Percentiles rank a stretch among this genome's conserved stretches.
phyloP scores from a whole-genome alignment of 495 filamentous ascomycete genomes.

The Parachaetomium inaequale region DNA sequence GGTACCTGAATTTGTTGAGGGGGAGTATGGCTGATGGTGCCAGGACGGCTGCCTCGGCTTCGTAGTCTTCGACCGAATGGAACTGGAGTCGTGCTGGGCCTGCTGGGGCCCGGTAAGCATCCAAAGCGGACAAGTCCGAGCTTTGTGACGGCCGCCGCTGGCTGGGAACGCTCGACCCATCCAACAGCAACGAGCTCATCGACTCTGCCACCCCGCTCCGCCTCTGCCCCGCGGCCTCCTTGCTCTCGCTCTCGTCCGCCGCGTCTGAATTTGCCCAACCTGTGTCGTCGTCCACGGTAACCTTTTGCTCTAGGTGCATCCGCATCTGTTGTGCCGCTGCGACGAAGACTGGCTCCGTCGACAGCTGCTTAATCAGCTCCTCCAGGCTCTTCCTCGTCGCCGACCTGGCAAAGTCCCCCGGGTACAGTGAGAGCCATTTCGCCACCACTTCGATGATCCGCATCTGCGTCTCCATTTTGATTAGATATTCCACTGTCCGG shows the following conservation, averaged over 20 bases:
- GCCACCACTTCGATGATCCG: conserved; percentile 78
- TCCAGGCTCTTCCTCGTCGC: conserved; percentile 65
- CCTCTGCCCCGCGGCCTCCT: conserved; percentile 22
- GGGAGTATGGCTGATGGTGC: conserved; percentile 56
- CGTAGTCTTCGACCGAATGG: conserved; percentile 65
- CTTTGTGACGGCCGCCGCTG: conserved; percentile 46
- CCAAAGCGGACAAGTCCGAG: conserved; percentile 42
- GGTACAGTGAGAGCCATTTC: conserved; percentile 86
- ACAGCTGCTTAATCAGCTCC: conserved; percentile 66
- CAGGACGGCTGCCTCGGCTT: conserved; percentile 64
- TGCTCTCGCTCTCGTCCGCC: conserved; percentile 44
- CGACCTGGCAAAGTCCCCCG: conserved; percentile 86
- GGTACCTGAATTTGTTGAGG: conserved; percentile 76
- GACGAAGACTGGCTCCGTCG: conserved; percentile 69
- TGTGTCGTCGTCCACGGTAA: conserved; percentile 75
- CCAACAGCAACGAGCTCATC: conserved; percentile 43
- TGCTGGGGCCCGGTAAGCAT: conserved; percentile 18
- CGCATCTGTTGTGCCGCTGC: conserved; percentile 80
- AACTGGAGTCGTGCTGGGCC: conserved; percentile 46
- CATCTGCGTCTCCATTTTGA: conserved; percentile 72
- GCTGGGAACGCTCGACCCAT: conserved; percentile 32
- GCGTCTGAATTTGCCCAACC: conserved; percentile 70
- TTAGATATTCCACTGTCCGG: conserved; percentile 57
- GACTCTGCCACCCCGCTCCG: conserved; percentile 39
- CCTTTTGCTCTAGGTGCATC: conserved; percentile 57